phyloP scores from a whole-genome alignment of 1,284 basidiomycete species.

The Hemileia vastatrix region DNA sequence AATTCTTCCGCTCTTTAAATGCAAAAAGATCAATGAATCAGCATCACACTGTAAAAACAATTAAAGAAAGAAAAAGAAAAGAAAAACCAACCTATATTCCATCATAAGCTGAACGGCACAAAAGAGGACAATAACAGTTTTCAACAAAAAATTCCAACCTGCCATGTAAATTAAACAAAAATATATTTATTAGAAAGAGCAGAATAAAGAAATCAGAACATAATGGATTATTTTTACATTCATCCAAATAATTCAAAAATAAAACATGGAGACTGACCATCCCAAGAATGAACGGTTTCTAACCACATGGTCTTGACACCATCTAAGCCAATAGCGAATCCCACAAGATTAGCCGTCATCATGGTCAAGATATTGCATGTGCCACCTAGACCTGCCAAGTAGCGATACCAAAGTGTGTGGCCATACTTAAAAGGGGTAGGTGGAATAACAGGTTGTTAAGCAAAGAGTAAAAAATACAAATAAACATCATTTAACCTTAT shows the following conservation, averaged over 20 bases:
- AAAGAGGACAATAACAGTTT: background rate
- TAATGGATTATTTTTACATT: conserved; percentile 6
- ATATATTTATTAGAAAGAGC: background rate
- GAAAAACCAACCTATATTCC: conserved; percentile 58
- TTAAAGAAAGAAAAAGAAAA: conserved; percentile 5
- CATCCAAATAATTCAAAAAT: background rate
- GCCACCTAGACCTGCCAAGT: conserved; percentile 71
- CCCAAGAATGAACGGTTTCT: conserved; percentile 57
- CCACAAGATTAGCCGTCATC: conserved; percentile 88
- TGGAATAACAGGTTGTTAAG: background rate
- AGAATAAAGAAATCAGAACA: background rate
- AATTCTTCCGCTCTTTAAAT: conserved; percentile 50
- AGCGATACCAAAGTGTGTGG: conserved; percentile 66
- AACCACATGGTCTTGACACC: conserved; percentile 63
- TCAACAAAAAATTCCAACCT: background rate
- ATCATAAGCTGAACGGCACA: conserved; percentile 78
- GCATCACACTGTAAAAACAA: background rate
- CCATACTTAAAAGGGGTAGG: conserved; percentile 53
- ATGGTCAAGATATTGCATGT: conserved; percentile 79
- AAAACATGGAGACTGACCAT: conserved; percentile 50
- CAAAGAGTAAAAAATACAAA: no score
- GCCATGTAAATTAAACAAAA: background rate
- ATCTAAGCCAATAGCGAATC: conserved; percentile 84
- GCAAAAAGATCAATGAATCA: background rate
- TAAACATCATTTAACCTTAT: no score